Evolutionary conservation across 352 stramenopile species (phyloP), one percentile per base, ranked within the genome.

Genomic region (Labyrinthula sp.): DNA sequence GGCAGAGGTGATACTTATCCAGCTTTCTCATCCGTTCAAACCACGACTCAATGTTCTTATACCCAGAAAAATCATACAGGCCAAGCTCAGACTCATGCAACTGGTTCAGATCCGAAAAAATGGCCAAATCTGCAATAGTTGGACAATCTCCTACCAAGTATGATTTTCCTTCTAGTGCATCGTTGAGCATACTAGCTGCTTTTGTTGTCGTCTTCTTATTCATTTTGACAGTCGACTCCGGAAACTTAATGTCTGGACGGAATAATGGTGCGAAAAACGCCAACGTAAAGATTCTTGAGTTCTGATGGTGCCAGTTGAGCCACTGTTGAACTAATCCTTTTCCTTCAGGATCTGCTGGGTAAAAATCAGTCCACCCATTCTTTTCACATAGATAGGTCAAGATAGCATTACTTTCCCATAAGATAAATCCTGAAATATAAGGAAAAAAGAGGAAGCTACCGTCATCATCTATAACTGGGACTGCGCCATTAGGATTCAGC

Each of bases 301-400:
- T 52, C 20, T 52, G 43, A 28, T 52, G 43, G 26, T 52, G 43
- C 43, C 43, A 52, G 34, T 52, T 15, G 9, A 52, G 10, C 43
- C 43, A 52, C 35, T 52, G 43, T 1, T 52, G 17, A 7, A 52
- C 20, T 20, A 18, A 14, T 10, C 31, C 43, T 24, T 35, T 31
- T 9, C 4, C 10, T 3, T 4, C 43, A 4, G 47, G 4, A 22
- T 52, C 33, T 8, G 29, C 4, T 0, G 43, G 43, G 43, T 52
- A 52, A 7, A 52, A 18, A 9, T 52, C 43, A 1, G 30, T 9
- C 14, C 29, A 0, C 3, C 30, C 30, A 24, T 21, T 36, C 43
- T 52, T 52, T 4, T 52, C 33, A 4, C 31, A 31, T 8, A 52
- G 14, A 25, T 52, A 52, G 10, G 2, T 15, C 43, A 52, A n/a